These are phyloP conservation scores for Hypoxylon sp. DNA, from an alignment of 2,329 filamentous ascomycete genomes.

Conservation along the genomic window DNA sequence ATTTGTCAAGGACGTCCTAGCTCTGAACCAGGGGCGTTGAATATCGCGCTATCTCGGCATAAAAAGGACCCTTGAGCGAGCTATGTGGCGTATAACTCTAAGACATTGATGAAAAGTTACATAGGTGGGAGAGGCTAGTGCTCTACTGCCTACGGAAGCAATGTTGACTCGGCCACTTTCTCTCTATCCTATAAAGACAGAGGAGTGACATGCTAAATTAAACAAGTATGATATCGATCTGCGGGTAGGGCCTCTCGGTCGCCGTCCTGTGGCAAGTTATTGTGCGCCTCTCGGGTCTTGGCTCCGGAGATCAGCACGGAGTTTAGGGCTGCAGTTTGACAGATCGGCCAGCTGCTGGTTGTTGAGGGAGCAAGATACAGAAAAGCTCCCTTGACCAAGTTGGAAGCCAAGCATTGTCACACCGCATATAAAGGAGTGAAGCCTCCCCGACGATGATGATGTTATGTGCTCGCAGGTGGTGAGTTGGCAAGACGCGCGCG, in stretches of 20 bases:
- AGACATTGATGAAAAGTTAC: conserved; percentile 28
- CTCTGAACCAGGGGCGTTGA: conserved; percentile 27
- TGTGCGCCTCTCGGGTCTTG: conserved; percentile 34
- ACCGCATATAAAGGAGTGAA: conserved; percentile 28
- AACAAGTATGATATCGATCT: conserved; percentile 43
- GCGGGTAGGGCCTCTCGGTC: conserved; percentile 33
- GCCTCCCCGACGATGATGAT: conserved; percentile 1
- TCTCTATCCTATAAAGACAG: conserved; percentile 8
- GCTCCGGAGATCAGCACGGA: conserved; percentile 45
- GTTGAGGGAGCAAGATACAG: conserved; percentile 14
- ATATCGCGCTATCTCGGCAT: conserved; percentile 24
- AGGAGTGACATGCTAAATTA: conserved; percentile 22
- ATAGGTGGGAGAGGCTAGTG: conserved; percentile 32
- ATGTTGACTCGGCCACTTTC: conserved; percentile 16
- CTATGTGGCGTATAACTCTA: conserved; percentile 32
- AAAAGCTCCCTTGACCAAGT: conserved; percentile 10
- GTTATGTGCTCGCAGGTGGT: not conserved
- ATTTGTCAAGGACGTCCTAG: conserved; percentile 10
- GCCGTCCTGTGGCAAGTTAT: conserved; percentile 22
- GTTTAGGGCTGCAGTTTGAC: conserved; percentile 43
- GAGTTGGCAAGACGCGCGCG: conserved; percentile 10
- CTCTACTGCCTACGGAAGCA: conserved; percentile 19
- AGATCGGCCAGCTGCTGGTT: conserved; percentile 24
- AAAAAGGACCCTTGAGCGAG: conserved; percentile 22
- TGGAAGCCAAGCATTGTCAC: conserved; percentile 28